Evolutionary conservation across 176 grass and related monocot species (phyloP), one percentile per base, ranked within the genome.

Genomic region (Pontederia paniculata): DNA sequence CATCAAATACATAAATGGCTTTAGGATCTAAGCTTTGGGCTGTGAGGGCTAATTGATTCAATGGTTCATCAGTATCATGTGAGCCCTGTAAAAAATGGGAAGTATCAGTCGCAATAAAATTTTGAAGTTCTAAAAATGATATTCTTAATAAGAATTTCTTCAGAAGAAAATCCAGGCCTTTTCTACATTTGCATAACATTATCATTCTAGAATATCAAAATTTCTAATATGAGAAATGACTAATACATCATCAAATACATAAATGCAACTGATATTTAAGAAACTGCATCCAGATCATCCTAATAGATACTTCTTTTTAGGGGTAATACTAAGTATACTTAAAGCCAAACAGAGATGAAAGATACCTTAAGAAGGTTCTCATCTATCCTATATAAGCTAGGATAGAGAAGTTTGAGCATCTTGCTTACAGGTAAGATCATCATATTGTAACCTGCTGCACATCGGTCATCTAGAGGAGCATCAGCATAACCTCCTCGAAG

Each of bases 401-500:
- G 93, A 65, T 98, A 98, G n/a, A 98, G 76, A 76, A 88, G 82
- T 74, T 72, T 76, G 60, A 91, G 65, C 65, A 86, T 74, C 47
- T 21, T 73, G 60, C 67, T 77, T 52, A 77, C 73, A 70, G 86
- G 87, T 17, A 98, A 66, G 74, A 84, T 84, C 93, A 91, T 98
- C 74, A 98, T 80, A 55, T 69, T 84, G 75, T 80, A 91, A 65
- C 87, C 93, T 58, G 93, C 78, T 62, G 87, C 83, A 70, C 87
- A 98, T 12, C 93, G 72, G 43, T 91, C 93, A 81, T 98, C 93
- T 61, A 98, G 78, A 73, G 75, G 73, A 17, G 83, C 80, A 74
- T 98, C 87, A 52, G 83, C 80, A 59, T 88, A 98, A 55, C 93
- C 93, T 44, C 93, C 87, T 50, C 87, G 93, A 52, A 98, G 75